Base-by-base conservation (phyloP, 495 filamentous ascomycete genomes). In the Penicillium pancosmium region DNA sequence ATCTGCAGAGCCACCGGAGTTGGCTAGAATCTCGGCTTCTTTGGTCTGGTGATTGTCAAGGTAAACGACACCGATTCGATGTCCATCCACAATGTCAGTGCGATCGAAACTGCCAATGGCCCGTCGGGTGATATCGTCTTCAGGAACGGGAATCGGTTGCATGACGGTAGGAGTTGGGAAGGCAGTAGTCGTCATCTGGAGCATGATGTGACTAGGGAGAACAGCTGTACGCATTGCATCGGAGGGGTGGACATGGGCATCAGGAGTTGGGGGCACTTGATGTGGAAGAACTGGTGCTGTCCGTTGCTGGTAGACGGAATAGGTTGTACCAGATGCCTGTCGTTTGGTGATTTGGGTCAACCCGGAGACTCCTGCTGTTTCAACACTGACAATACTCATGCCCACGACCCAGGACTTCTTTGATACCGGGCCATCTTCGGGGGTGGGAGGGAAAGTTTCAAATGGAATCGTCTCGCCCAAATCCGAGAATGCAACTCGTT, bases 11-110 rank as follows among this genome's bases (percentile, higher is more conserved):
- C 94, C 95, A 21, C 81, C 82, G 10, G 86, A 85, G 66, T 99
- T 98, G 33, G 87, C 82, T 1, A 99, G 80, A 35, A 98, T 96
- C 56, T 93, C 90, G 3, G 74, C 75, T 68, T 97, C 95, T 4
- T 83, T 73, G 10, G 82, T 90, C 67, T 98, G 95, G 19, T 88
- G 88, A 54, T 91, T 85, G 35, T 86, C 91, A 58, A 96, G 86
- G 68, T 97, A 99, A 52, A 99, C 86, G 19, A 99, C 87, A 18
- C 94, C 95, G 49, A 96, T 89, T 68, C 96, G 96, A 73, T 99
- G 92, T 11, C 92, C 89, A 73, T 99, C 95, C 5, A 99, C 89
- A 25, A 93, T 91, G 51, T 93, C 87, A 57, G 84, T 97, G 27
- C 87, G 86, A 70, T 98, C 95, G 72, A 99, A 95, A 35, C 81